These are phyloP conservation scores for Rosa persica DNA, from an alignment of 306 rosid species.

Conservation along the genomic window DNA sequence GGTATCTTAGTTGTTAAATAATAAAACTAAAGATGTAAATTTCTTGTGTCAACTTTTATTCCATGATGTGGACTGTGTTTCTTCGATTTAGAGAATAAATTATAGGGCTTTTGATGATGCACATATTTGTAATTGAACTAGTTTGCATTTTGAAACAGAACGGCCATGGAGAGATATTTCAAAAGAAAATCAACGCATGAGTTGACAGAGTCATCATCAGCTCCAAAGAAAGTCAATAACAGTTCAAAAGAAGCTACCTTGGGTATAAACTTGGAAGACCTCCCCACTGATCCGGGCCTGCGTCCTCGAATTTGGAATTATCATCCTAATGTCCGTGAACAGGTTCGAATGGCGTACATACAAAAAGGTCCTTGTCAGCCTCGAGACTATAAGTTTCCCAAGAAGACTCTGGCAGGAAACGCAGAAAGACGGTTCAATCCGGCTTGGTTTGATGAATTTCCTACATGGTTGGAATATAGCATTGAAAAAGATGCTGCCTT, in stretches of 20 bases:
- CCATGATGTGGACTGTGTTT: not conserved
- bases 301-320: not conserved
- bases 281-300: not conserved
- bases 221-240: not conserved
- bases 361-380: slow-evolving; percentile 1
- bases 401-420: not conserved
- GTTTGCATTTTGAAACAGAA: not conserved
- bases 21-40: not conserved
- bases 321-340: not conserved
- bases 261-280: not conserved
- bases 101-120: not conserved
- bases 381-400: not conserved
- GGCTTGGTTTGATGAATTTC: slow-evolving; percentile 3
- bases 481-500: not conserved
- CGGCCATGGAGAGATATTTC: not conserved
- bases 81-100: not conserved
- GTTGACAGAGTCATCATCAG: not conserved
- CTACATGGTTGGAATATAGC: slow-evolving; percentile 13
- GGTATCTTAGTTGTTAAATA: not conserved
- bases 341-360: not conserved
- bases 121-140: not conserved
- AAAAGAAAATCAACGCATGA: not conserved
- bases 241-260: not conserved
- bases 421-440: not conserved
- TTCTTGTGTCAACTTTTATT: not conserved